A percentile compares a stretch with the other conserved stretches of the same genome.
These are phyloP conservation scores for Fusarium hostae DNA, from an alignment of 2,329 filamentous ascomycete species.

Conservation along the genomic window DNA sequence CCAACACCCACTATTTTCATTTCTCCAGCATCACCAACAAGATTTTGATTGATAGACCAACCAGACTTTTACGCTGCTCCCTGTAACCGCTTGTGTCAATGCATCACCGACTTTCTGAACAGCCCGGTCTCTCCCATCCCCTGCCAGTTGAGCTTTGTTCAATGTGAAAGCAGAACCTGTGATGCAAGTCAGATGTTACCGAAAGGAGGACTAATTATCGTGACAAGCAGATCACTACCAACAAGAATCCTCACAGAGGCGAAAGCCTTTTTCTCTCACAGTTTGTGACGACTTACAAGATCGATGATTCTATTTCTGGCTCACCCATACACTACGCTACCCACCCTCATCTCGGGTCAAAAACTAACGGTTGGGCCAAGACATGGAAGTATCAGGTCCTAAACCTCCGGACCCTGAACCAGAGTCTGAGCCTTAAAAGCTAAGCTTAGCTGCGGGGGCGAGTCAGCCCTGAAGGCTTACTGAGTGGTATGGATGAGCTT, in stretches of 20 bases:
- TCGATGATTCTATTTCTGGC: slow-evolving; percentile 33
- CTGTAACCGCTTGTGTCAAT: background rate
- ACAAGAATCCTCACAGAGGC: slow-evolving; percentile 1
- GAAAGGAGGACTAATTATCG: background rate
- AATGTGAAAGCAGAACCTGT: background rate
- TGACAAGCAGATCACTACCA: background rate
- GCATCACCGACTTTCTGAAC: slow-evolving; percentile 8
- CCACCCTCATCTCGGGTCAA: slow-evolving; percentile 38
- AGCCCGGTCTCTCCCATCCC: background rate
- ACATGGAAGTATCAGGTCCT: slow-evolving; percentile 1
- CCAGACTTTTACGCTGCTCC: background rate
- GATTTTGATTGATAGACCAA: slow-evolving; percentile 20
- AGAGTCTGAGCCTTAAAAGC: slow-evolving; percentile 6
- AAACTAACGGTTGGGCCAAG: slow-evolving; percentile 25
- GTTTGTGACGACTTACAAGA: background rate
- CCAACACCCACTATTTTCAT: slow-evolving; percentile 6
- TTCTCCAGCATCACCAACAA: slow-evolving; percentile 27
- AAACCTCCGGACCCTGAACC: slow-evolving; percentile 13
- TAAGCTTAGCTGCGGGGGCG: slow-evolving; percentile 18
- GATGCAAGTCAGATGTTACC: background rate
- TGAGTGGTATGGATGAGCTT: slow-evolving; percentile 8
- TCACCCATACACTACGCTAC: background rate
- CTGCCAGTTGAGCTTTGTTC: background rate
- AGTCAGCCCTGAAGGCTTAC: slow-evolving; percentile 32
- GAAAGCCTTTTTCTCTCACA: background rate